Percentiles rank a stretch among this genome's conserved stretches.
Evolutionary conservation across 139 green algal genomes (phyloP).

Genomic region (Ulvella scutata): DNA sequence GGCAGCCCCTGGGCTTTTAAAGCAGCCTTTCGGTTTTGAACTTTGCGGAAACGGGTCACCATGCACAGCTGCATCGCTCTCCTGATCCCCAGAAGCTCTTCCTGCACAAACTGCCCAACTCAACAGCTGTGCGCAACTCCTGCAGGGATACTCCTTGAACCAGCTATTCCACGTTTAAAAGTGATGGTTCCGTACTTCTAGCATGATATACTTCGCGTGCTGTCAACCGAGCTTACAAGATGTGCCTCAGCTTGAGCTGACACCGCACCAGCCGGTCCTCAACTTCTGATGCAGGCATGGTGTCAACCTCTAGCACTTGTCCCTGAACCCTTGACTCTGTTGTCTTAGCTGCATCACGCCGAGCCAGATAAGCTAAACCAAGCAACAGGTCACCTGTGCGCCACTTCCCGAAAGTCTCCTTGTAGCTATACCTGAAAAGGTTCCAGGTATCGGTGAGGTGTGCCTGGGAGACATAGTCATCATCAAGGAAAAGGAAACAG

Average conservation of each 20-base stretch:
- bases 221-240: not conserved
- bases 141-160: too few species aligned
- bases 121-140: too few species aligned
- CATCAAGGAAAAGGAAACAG: not conserved
- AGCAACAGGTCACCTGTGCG: slow-evolving; percentile 66
- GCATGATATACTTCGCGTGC: not conserved
- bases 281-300: not conserved
- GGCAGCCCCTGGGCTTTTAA: slow-evolving; percentile 29
- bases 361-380: slow-evolving; percentile 57
- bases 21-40: slow-evolving; percentile 31
- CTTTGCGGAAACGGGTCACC: slow-evolving; percentile 10
- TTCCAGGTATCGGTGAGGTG: not conserved
- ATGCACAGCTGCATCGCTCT: slow-evolving; percentile 60
- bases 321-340: slow-evolving; percentile 39
- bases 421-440: slow-evolving; percentile 41
- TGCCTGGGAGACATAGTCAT: not conserved
- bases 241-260: not conserved
- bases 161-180: not conserved
- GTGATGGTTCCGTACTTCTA: not conserved
- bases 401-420: slow-evolving; percentile 61
- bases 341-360: slow-evolving; percentile 30
- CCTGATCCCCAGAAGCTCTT: slow-evolving; percentile 30
- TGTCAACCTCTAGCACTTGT: not conserved
- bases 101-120: too few species aligned
- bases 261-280: not conserved